Percentiles rank a stretch among this genome's conserved stretches.
Conservation (phyloP, 139 green algal species). For the Chara braunii region DNA sequence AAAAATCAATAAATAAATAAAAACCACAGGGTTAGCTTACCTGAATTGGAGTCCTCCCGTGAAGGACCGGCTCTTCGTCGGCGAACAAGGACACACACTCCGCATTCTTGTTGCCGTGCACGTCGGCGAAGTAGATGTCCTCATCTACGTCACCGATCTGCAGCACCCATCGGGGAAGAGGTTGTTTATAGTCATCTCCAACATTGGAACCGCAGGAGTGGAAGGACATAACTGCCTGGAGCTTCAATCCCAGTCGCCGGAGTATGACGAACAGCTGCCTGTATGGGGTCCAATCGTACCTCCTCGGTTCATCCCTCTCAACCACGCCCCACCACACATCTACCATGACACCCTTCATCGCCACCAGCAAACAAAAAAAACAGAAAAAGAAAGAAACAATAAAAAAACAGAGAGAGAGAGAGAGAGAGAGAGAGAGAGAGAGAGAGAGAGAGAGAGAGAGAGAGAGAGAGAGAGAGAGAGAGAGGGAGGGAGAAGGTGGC, state of each 20-base stretch:
- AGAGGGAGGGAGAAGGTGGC: too few relatives aligned
- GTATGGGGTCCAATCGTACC: slow-evolving; percentile 79
- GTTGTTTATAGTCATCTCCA: slow-evolving; percentile 71
- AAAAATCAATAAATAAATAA: too few relatives aligned
- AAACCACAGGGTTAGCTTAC: too few relatives aligned
- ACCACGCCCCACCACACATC: slow-evolving; percentile 72
- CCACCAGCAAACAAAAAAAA: too few relatives aligned
- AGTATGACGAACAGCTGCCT: slow-evolving; percentile 65
- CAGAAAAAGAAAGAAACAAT: too few relatives aligned
- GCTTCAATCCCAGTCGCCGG: slow-evolving; percentile 59
- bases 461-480: too few relatives aligned
- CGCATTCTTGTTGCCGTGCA: slow-evolving; percentile 68
- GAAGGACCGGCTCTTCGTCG: slow-evolving; percentile 71
- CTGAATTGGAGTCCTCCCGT: slow-evolving; percentile 71
- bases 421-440: too few relatives aligned
- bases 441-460: too few relatives aligned
- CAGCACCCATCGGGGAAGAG: slow-evolving; percentile 85
- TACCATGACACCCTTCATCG: slow-evolving; percentile 31
- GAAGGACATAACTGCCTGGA: slow-evolving; percentile 88
- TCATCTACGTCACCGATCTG: slow-evolving; percentile 69
- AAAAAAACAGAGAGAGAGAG: too few relatives aligned
- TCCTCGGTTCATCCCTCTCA: slow-evolving; percentile 58
- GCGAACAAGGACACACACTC: slow-evolving; percentile 89
- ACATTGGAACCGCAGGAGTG: slow-evolving; percentile 92
- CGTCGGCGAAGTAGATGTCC: slow-evolving; percentile 95